These are phyloP conservation scores for Boletus subparvulus DNA, from an alignment of 768 basidiomycete genomes.

Conservation along the genomic window DNA sequence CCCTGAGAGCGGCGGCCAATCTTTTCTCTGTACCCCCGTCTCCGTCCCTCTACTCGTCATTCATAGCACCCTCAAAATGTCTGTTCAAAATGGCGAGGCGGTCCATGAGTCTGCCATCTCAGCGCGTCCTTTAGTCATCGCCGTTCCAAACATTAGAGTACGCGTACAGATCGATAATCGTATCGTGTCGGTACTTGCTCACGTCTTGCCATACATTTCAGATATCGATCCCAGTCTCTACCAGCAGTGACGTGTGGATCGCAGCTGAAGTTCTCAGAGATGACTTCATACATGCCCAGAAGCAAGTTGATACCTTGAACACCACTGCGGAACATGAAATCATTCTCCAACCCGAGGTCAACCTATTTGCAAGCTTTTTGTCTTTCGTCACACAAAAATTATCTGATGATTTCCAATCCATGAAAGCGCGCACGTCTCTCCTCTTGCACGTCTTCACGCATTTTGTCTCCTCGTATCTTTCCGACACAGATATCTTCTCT, in stretches of 20 bases:
- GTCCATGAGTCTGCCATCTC: constrained; percentile 30
- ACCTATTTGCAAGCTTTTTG: constrained; percentile 83
- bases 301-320: constrained; percentile 56
- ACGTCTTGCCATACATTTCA: constrained; percentile 29
- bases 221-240: constrained; percentile 87
- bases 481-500: constrained; percentile 75
- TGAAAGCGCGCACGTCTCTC: constrained; percentile 56
- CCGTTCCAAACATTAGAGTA: constrained; percentile 36
- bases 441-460: constrained; percentile 73
- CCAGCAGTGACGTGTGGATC: constrained; percentile 84
- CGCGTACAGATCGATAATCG: constrained; percentile 19
- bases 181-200: constrained; percentile 1
- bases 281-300: constrained; percentile 73
- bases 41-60: constrained; percentile 3
- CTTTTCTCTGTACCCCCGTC: constrained; percentile 10
- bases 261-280: constrained; percentile 89
- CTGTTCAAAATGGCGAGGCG: constrained; percentile 32
- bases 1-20: background rate
- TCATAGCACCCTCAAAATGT: constrained; percentile 27
- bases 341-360: constrained; percentile 63
- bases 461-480: constrained; percentile 76
- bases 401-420: constrained; percentile 52
- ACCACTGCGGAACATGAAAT: constrained; percentile 51
- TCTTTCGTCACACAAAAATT: constrained; percentile 68
- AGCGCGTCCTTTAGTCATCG: constrained; percentile 37